Base-by-base conservation (phyloP, 139 green algal species). In the Marvania coccoides region DNA sequence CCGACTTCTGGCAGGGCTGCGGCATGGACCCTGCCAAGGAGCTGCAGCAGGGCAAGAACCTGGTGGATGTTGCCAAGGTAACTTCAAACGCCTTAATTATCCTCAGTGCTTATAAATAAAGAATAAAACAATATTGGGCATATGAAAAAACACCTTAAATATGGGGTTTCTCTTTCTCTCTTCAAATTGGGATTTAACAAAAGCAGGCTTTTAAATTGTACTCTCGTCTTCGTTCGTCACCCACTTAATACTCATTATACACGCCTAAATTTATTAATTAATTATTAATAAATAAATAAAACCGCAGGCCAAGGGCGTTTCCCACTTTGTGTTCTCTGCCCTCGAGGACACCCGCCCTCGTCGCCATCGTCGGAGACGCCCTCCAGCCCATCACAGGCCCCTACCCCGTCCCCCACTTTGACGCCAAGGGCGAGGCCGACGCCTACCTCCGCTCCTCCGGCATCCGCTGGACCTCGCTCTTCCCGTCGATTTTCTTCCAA, bases 371-470 rank as follows among this genome's bases (percentile, higher is more conserved):
- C 6, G 10, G 34, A 3, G 59, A 36, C 26, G 28, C 5, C 9
- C 34, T 57, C 3, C 24, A 63, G 34, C 58, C 67, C 8, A 15
- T 74, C 4, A 66, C 40, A 23, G 58, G 31, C 9, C 23, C 10
- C 9, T 66, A 57, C 58, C 39, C 58, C 7, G 60, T 70, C 35
- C 69, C 69, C 1, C 69, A 75, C 47, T 75, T 75, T 47, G 69
- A 75, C 51, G 59, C 60, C 37, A 75, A 75, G 59, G 24, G 37
- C 3, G 69, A 75, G 29, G 36, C 62, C 6, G 60, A 70, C 14
- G 30, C 24, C 1, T 75, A 75, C 28, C 14, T 30, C 19, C 9
- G 47, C 10, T 8, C 4, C 14, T 7, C 26, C 40, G n/a, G n/a
- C n/a, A n/a, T n/a, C n/a, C n/a, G n/a, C n/a, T n/a, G n/a, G n/a